Evolutionary conservation across 1,284 basidiomycete species (phyloP), one percentile per base, ranked within the genome.

Genomic region (Tilletia indica): DNA sequence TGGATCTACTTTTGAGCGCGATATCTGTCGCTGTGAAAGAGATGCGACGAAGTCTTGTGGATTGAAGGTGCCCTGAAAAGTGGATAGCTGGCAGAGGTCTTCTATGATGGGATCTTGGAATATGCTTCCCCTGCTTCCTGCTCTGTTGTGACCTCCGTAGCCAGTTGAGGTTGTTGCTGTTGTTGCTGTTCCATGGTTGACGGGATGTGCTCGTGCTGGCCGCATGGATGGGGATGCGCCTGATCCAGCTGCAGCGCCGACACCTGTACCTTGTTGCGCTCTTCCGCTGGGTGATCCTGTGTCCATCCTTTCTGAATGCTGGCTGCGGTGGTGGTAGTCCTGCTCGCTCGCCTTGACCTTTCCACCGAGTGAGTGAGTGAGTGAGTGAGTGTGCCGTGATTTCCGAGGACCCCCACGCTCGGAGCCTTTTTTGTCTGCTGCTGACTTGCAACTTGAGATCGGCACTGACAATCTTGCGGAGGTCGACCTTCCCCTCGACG

Each of bases 1-100:
- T 25, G 93, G 87, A 78, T 90, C 89, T 31, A 88, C 88, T 83
- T 93, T 93, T 58, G 93, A 94, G 76, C 92, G 89, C 21, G 89
- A 85, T 70, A 97, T 94, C 68, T 94, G 87, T 83, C 89, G 92
- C 85, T 96, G 93, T 19, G 92, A 94, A 68, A 94, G 87, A 8
- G 89, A 88, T 31, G 90, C 90, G 68, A 98, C 88, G 78, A 97
- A 95, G 75, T 96, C 93, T 76, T 93, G 92, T 68, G 93, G 90
- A 82, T 94, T 91, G 85, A 97, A 97, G 85, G 93, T 92, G 74
- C 91, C 91, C 39, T 77, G 76, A 82, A 93, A 93, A 1, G 89
- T 88, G 21, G 87, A 87, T 25, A 92, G 86, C 67, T 88, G 87
- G 11, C 92, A 87, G 51, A 91, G 89, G 36, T 89, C 88, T 72